These are phyloP conservation scores for Onygena corvina DNA, from an alignment of 2,329 filamentous ascomycete genomes.

Conservation along the genomic window DNA sequence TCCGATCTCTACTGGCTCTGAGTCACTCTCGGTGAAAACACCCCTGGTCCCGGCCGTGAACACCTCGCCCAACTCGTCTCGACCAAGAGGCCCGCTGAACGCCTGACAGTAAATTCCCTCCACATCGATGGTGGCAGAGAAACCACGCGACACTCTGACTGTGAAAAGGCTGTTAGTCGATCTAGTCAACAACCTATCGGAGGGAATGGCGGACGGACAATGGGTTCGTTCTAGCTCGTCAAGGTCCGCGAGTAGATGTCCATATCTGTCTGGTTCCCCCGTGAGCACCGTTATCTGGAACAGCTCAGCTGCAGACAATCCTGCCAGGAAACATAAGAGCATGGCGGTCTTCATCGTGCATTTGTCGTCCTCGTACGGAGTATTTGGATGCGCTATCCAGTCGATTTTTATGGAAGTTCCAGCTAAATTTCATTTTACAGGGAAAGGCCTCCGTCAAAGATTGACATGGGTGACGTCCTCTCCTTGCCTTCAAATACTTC, in stretches of 20 bases:
- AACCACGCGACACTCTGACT: constrained; percentile 8
- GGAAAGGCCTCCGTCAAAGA: too few relatives aligned
- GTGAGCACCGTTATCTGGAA: constrained; percentile 12
- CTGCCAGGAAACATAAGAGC: constrained; percentile 2
- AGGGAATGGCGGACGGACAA: constrained; percentile 8
- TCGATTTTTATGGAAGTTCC: too few relatives aligned
- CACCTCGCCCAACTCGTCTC: constrained; percentile 10
- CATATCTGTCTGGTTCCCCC: constrained; percentile 6
- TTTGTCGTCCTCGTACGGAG: not conserved
- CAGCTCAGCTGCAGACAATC: constrained; percentile 8
- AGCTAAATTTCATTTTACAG: too few relatives aligned
- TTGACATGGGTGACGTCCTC: too few relatives aligned
- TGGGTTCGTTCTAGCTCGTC: constrained; percentile 12
- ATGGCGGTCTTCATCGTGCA: not conserved
- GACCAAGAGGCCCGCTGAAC: constrained; percentile 13
- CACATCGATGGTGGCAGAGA: constrained; percentile 10
- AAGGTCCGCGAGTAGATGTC: constrained; percentile 8
- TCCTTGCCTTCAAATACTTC: too few relatives aligned
- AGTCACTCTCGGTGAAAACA: constrained; percentile 4
- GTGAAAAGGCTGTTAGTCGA: not conserved
- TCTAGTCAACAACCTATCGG: not conserved
- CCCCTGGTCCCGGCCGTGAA: constrained; percentile 9
- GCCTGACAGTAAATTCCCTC: constrained; percentile 12
- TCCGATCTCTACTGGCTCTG: constrained; percentile 8
- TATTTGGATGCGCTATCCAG: too few relatives aligned